Conservation (phyloP, 345 rosid genomes). For the Eucalyptus globulus region DNA sequence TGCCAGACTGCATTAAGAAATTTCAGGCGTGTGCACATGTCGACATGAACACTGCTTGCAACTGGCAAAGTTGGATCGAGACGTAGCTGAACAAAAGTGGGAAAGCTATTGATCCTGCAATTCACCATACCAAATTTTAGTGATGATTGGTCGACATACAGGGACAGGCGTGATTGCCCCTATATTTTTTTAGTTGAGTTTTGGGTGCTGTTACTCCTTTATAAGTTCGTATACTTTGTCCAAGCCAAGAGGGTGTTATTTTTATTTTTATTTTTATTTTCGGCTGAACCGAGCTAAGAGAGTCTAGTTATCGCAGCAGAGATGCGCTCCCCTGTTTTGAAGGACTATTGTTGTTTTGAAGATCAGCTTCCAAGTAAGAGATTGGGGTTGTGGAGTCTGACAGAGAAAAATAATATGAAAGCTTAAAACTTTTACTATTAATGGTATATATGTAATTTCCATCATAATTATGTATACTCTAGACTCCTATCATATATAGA, state of each 20-base stretch:
- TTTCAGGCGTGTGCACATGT: neutral
- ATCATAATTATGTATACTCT: too few relatives aligned
- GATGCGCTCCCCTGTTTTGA: neutral
- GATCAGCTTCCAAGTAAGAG: too few relatives aligned
- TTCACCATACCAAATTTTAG: neutral
- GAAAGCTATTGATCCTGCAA: neutral
- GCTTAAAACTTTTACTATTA: too few relatives aligned
- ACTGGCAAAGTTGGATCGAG: neutral
- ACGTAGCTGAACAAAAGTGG: neutral
- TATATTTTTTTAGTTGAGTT: neutral
- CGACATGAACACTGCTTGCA: neutral
- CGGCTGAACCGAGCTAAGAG: neutral
- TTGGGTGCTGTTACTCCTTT: neutral
- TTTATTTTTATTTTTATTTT: neutral
- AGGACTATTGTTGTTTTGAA: too few relatives aligned
- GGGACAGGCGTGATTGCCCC: neutral
- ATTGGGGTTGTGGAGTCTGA: too few relatives aligned
- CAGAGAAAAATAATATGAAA: too few relatives aligned
- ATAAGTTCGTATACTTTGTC: neutral
- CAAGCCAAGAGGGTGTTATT: neutral
- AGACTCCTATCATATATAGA: too few relatives aligned
- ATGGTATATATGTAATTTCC: too few relatives aligned
- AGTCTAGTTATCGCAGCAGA: neutral
- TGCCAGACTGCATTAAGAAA: neutral
- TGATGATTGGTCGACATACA: neutral